These are phyloP conservation scores for Corylus americana DNA, from an alignment of 306 rosid genomes.

Conservation along the genomic window DNA sequence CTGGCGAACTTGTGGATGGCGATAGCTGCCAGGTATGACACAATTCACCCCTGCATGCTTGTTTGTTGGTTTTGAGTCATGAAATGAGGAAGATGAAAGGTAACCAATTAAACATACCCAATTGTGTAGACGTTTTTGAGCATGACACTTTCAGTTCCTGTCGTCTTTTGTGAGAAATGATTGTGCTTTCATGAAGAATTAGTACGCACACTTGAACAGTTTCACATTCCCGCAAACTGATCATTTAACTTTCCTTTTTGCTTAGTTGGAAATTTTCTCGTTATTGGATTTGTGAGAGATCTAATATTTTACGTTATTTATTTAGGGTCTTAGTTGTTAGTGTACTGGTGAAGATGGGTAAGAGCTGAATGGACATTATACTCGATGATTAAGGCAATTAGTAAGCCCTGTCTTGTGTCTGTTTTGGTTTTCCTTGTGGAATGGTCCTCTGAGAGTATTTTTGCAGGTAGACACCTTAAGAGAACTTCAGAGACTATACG, in stretches of 20 bases:
- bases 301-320: not conserved
- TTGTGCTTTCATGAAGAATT: not conserved
- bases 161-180: not conserved
- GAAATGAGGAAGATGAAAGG: not conserved
- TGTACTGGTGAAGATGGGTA: not conserved
- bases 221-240: not conserved
- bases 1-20: slow-evolving; percentile 83
- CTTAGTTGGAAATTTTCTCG: not conserved
- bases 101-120: not conserved
- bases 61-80: not conserved
- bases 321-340: not conserved
- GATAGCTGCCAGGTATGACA: slow-evolving; percentile 77
- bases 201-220: not conserved
- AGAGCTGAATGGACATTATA: slow-evolving; percentile 8
- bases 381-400: not conserved
- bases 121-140: not conserved
- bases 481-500: slow-evolving; percentile 92
- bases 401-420: not conserved
- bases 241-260: not conserved
- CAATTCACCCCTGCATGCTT: not conserved
- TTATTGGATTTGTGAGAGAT: not conserved
- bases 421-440: slow-evolving; percentile 21
- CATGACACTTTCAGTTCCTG: not conserved
- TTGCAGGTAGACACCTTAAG: slow-evolving; percentile 70
- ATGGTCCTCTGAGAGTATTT: slow-evolving; percentile 8